Base-by-base conservation (phyloP, 768 basidiomycete species). In the Leccinum truebloodii region DNA sequence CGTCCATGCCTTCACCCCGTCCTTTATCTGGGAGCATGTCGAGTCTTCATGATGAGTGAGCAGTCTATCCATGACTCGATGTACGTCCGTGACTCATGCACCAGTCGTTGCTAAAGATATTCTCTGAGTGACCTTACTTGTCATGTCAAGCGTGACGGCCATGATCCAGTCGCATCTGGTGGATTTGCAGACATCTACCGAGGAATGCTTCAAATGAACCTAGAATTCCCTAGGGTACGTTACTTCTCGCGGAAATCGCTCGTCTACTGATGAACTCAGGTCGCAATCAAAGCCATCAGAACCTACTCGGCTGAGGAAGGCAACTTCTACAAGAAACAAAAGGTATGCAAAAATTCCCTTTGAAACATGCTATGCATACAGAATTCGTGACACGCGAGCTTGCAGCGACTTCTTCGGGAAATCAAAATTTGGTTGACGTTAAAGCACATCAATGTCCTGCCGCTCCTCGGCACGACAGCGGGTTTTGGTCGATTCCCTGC, bases 401-500 rank as follows among this genome's bases (percentile, higher is more conserved):
- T 44, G 34, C 22, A 73, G 73, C 57, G 68, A 41, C 62, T 74
- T n/a, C 62, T 56, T n/a, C 61, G 72, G 30, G 73, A 74, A 46
- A 64, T 75, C 35, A 64, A 57, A 32, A 59, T 72, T 18, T 75
- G 73, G 73, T 62, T 65, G 48, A 18, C 41, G 13, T 55, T 75
- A 13, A 26, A 61, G 3, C 72, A 75, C 46, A 26, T 52, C 14
- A 72, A 75, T 52, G 59, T 75, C 4, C 18, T 65, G n/a, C 63
- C 57, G 9, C 55, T 65, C 9, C 48, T 64, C 20, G 63, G 63
- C 13, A 60, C 54, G 61, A 14, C 71, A 52, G 14, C 62, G 16
- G 72, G 63, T 30, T 73, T 69, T 53, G 74, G 73, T 24, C 68
- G 62, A 12, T 65, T 66, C 35, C 57, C 67, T 16, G 73, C 74